Evolutionary conservation across 331 rosid genomes (phyloP), one percentile per base, ranked within the genome.

Genomic region (Quercus lobata): DNA sequence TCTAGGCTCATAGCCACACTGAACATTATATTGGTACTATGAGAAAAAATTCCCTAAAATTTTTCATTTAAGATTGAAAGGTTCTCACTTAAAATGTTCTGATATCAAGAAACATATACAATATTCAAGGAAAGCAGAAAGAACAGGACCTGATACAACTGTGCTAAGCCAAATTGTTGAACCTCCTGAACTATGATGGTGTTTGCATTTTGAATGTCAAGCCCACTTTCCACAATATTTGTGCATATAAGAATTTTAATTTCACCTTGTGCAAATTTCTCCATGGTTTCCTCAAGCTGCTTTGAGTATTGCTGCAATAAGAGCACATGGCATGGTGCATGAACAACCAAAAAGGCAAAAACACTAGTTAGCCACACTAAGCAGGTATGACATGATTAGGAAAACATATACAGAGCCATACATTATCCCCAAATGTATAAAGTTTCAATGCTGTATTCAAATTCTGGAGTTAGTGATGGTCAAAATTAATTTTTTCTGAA

Each of bases 171-270:
- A 83, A 95, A 95, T 53, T 90, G 97, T 83, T 95, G 99, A 86
- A 95, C 93, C 82, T 95, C 99, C 89, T 93, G 97, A 87, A 95
- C 80, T 80, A 92, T 89, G 85, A 95, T 95, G 87, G 99, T 93
- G 84, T 95, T 95, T 63, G 99, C 97, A 86, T 95, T 95, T 90
- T 93, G 97, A 88, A 95, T 95, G 81, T 95, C 99, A 78, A 93
- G 97, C 81, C 99, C 99, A 76, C 99, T 95, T 88, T 95, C 99
- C 72, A 95, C 97, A 79, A 95, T 93, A 76, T 89, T 95, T 49
- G 97, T 95, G 88, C 97, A 89, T 77, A 90, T 83, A 75, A 93
- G 97, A 83, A 95, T 88, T 79, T 88, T 91, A 86, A 89, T 89
- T 82, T 91, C 91, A 29, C 99, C 99, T 35, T 72, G 88, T 18